Conservation (phyloP, 225 moss, liverwort and hornwort genomes). For the Pleurozium schreberi region DNA sequence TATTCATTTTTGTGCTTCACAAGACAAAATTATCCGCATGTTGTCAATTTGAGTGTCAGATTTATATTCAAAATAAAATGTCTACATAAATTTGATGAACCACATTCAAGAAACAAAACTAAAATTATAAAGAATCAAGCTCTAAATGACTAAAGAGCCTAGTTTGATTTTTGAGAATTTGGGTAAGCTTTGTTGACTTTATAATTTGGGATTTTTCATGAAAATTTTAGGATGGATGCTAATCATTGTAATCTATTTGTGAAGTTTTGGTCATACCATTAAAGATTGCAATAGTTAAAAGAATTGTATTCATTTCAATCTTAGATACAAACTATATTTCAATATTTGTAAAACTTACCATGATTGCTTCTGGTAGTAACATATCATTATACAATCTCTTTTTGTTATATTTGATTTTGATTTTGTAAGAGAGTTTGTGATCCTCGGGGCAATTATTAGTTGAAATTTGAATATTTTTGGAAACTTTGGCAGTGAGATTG, state of each 20-base stretch:
- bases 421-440: neutral
- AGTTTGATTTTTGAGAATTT: rapidly evolving
- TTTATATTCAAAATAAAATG: neutral
- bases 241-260: neutral
- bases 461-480: neutral
- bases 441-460: neutral
- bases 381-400: neutral
- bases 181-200: neutral
- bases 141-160: rapidly evolving
- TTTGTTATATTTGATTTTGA: neutral
- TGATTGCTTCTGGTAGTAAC: neutral
- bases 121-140: neutral
- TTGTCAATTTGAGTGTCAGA: rapidly evolving
- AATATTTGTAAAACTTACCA: neutral
- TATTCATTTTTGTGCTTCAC: neutral
- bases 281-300: no score
- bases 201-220: neutral
- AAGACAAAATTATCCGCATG: no score
- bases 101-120: neutral
- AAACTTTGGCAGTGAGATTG: neutral
- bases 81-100: neutral
- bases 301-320: rapidly evolving
- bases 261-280: neutral
- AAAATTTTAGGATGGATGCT: neutral
- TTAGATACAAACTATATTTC: neutral